These are phyloP conservation scores for Rhizopogon rudus DNA, from an alignment of 768 basidiomycete species.

Conservation along the genomic window DNA sequence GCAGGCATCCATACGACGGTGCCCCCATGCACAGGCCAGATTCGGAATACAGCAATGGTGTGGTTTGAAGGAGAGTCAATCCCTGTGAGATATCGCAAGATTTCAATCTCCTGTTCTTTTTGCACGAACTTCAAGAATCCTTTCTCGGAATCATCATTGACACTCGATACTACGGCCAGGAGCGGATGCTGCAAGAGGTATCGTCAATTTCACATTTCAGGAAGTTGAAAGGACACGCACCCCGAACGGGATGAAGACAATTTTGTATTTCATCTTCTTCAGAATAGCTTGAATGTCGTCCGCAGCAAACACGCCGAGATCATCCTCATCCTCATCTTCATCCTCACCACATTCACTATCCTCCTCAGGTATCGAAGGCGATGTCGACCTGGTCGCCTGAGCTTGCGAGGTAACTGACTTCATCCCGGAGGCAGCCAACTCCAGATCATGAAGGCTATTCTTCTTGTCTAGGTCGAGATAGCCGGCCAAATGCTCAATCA, in stretches of 20 bases:
- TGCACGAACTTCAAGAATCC: slow-evolving; percentile 10
- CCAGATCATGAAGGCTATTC: too few relatives aligned
- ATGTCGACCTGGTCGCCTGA: too few relatives aligned
- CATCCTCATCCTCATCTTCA: neutral
- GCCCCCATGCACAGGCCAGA: neutral
- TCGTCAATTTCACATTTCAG: neutral
- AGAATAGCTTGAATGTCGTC: neutral
- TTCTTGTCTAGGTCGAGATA: too few relatives aligned
- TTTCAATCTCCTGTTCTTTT: slow-evolving; percentile 2
- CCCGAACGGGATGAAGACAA: neutral
- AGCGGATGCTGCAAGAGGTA: slow-evolving; percentile 8
- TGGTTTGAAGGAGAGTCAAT: slow-evolving; percentile 5
- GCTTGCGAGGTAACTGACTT: too few relatives aligned
- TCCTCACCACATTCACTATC: neutral
- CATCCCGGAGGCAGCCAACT: too few relatives aligned
- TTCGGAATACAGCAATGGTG: slow-evolving; percentile 4
- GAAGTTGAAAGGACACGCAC: neutral
- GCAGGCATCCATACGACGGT: neutral
- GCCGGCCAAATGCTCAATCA: too few relatives aligned
- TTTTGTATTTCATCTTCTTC: neutral
- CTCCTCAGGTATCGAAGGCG: neutral
- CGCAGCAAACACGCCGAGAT: neutral
- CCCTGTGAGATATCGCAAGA: slow-evolving; percentile 6
- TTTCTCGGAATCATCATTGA: neutral
- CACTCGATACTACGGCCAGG: slow-evolving; percentile 3